Base-by-base conservation (phyloP, 805 yeast species). In the Yueomyces sp. region DNA sequence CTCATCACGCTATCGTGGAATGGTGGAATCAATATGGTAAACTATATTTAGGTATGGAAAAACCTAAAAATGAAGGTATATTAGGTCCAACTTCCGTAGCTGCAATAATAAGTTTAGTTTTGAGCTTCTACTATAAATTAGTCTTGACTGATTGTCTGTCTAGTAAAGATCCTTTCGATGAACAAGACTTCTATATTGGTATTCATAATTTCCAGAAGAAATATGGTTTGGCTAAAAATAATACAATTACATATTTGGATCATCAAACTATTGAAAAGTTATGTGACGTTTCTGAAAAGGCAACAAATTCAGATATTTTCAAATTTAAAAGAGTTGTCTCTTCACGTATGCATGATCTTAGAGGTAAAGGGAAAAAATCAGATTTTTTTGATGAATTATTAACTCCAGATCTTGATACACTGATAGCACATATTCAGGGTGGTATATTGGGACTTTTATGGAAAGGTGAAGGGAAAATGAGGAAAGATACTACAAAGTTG, bases 11-110 rank as follows among this genome's bases (percentile, higher is more conserved):
- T 0, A 72, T 86, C 28, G 53, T 60, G 2, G 67, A 70, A 39
- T 90, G 97, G 96, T 90, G 97, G 96, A 69, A 68, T 36, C 57
- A 75, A 34, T 72, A 81, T 49, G 95, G 95, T 0, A 60, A 51
- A 37, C 40, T 47, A 28, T 60, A 56, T 44, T 42, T 58, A 31
- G 60, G 60, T 2, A 45, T 52, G 8, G 57, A 52, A 9, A 52
- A 58, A 27, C 62, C 64, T 31, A 47, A 49, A 28, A 71, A 67
- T 45, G 76, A 74, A 45, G 82, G 81, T 0, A 59, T 70, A 0
- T 57, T 84, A 45, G 77, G 83, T 0, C 73, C 87, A 0, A 67
- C 74, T 3, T 76, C 94, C 0, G 84, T 87, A 0, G 73, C 94
- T 0, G 90, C 92, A 0, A 68, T 92, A 2, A 61, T 92, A 6